Base-by-base conservation (phyloP, 345 rosid species). In the Citrus glauca region DNA sequence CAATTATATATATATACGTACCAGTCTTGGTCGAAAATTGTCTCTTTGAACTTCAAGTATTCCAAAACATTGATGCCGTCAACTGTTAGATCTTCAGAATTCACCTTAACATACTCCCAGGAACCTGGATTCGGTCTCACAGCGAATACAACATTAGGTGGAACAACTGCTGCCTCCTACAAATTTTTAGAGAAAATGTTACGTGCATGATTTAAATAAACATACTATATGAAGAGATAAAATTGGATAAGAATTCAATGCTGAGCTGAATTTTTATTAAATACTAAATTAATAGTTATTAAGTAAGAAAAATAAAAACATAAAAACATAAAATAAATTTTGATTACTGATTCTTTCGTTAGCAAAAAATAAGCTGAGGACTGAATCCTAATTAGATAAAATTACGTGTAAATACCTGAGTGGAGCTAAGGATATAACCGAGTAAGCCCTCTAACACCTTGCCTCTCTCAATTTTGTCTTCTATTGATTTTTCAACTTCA, bases 101-200 rank as follows among this genome's bases (percentile, higher is more conserved):
- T 85, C 66, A 96, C 99, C 75, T 88, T 92, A 59, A 96, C 94
- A 72, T 83, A 91, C 78, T 94, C 99, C 97, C 97, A 96, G 80
- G 82, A 87, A 14, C 98, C 99, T 5, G 98, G 98, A 71, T 83
- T 91, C 6, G 91, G 98, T 80, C 99, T 85, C 57, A 87, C 95
- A 0, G 99, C 97, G 63, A 96, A 74, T 10, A 94, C 97, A 57
- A 94, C 91, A 72, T 76, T 80, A 5, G 99, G 98, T 57, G 98
- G 97, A 74, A 90, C 85, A 76, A 94, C 93, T 28, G 86, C 91
- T 3, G 98, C 99, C 75, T 96, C 99, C 97, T 94, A 87, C 82
- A 84, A 75, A 13, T 28, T 81, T 64, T 37, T 38, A 16, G 17
- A 45, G 50, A 11, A 45, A 45, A 45, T 45, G 50, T 45, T 11